Percentiles rank a stretch among this genome's conserved stretches.
phyloP scores from a whole-genome alignment of 2,329 filamentous ascomycete species.

The Plenodomus tracheiphilus region DNA sequence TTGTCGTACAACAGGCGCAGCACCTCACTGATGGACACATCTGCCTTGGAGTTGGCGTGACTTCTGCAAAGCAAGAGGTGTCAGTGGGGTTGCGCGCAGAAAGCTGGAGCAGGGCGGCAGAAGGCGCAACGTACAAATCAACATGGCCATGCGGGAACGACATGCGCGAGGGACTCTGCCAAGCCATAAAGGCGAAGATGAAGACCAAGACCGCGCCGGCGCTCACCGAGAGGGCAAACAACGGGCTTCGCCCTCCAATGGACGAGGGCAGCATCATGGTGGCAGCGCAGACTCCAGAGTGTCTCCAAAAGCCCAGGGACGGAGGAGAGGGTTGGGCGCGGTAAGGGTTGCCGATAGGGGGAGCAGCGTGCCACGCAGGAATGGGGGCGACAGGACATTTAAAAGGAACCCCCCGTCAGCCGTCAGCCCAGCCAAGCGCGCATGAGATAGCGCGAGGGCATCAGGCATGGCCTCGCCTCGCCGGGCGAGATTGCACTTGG shows the following conservation, averaged over 20 bases:
- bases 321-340: slow-evolving; percentile 7
- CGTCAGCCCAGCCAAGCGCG: slow-evolving; percentile 26
- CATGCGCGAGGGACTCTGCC: slow-evolving; percentile 34
- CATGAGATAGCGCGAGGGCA: slow-evolving; percentile 16
- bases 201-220: slow-evolving; percentile 38
- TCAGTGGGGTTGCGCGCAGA: too few species aligned
- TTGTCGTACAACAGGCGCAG: slow-evolving; percentile 37
- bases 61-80: slow-evolving; percentile 18
- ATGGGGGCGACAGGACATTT: slow-evolving; percentile 27
- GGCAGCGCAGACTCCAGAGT: slow-evolving; percentile 4
- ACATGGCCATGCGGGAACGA: slow-evolving; percentile 26
- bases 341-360: slow-evolving; percentile 17
- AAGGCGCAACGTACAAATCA: slow-evolving; percentile 28
- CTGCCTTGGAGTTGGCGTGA: slow-evolving; percentile 21
- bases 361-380: slow-evolving; percentile 10
- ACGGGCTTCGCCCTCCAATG: slow-evolving; percentile 35
- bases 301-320: slow-evolving; percentile 9
- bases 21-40: slow-evolving; percentile 37
- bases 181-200: slow-evolving; percentile 41
- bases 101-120: too few species aligned
- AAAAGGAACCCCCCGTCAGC: slow-evolving; percentile 22
- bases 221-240: slow-evolving; percentile 35
- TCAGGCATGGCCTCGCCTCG: slow-evolving; percentile 8
- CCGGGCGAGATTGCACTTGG: slow-evolving; percentile 32
- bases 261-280: slow-evolving; percentile 36